phyloP scores from a whole-genome alignment of 1,284 basidiomycete species.

The Boletellus deceptivus region DNA sequence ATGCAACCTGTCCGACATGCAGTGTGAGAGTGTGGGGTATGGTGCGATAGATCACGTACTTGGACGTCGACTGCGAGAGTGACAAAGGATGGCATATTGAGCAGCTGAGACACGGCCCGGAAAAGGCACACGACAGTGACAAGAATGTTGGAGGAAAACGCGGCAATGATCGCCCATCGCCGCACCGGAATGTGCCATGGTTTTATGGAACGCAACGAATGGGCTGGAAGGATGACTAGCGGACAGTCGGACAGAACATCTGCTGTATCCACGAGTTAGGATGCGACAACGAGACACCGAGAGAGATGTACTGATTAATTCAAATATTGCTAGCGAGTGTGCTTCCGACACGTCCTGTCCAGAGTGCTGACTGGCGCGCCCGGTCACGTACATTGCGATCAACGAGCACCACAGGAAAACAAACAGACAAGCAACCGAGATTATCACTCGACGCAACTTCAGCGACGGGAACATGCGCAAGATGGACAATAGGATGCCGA shows the following conservation, averaged over 20 bases:
- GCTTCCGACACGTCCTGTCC: neutral
- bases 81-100: constrained; percentile 1
- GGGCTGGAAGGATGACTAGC: constrained; percentile 15
- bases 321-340: constrained; percentile 6
- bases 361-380: neutral
- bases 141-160: constrained; percentile 17
- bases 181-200: constrained; percentile 4
- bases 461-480: constrained; percentile 7
- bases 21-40: neutral
- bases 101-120: constrained; percentile 17
- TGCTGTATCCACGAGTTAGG: constrained; percentile 12
- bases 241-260: constrained; percentile 21
- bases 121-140: constrained; percentile 12
- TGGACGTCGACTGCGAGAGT: constrained; percentile 15
- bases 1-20: constrained; percentile 13
- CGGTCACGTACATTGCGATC: constrained; percentile 4
- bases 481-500: constrained; percentile 24
- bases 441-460: constrained; percentile 9
- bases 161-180: constrained; percentile 11
- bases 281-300: neutral
- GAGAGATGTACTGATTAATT: constrained; percentile 18
- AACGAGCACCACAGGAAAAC: constrained; percentile 11
- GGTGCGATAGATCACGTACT: constrained; percentile 10
- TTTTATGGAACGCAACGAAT: constrained; percentile 10
- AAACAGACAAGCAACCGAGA: constrained; percentile 10